These are phyloP conservation scores for Candida wancherniae DNA, from an alignment of 805 yeast genomes.

Conservation along the genomic window DNA sequence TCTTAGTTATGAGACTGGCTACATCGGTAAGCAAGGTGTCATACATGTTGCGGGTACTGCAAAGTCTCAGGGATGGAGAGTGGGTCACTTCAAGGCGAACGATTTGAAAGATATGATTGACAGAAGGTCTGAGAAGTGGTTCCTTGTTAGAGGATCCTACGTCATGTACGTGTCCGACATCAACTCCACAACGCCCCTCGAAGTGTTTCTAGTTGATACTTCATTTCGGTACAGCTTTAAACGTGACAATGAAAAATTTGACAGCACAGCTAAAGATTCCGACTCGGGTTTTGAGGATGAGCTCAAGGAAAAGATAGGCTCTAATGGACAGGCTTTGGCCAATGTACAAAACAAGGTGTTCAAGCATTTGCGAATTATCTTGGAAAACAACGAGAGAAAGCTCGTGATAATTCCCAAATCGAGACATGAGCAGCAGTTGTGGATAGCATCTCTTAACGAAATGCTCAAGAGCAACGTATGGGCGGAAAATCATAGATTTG, in stretches of 20 bases:
- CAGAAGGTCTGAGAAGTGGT: slow-evolving; percentile 92
- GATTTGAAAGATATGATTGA: slow-evolving; percentile 84
- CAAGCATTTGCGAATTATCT: slow-evolving; percentile 46
- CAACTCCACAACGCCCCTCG: slow-evolving; percentile 81
- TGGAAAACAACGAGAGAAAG: slow-evolving; percentile 76
- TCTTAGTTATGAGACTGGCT: slow-evolving; percentile 75
- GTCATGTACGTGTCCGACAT: slow-evolving; percentile 82
- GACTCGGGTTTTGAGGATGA: slow-evolving; percentile 45
- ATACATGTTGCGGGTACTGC: slow-evolving; percentile 78
- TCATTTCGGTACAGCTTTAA: slow-evolving; percentile 56
- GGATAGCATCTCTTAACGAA: slow-evolving; percentile 69
- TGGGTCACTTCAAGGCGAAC: slow-evolving; percentile 75
- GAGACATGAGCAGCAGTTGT: slow-evolving; percentile 55
- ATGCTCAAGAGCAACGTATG: slow-evolving; percentile 70
- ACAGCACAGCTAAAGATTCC: slow-evolving; percentile 26
- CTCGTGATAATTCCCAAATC: slow-evolving; percentile 68
- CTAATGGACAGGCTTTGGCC: slow-evolving; percentile 16
- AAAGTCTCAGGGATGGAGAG: slow-evolving; percentile 91
- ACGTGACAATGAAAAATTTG: slow-evolving; percentile 25
- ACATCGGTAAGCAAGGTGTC: slow-evolving; percentile 85
- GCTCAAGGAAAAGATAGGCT: slow-evolving; percentile 20
- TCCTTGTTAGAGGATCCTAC: slow-evolving; percentile 78
- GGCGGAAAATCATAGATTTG: slow-evolving; percentile 72
- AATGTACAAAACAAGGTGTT: slow-evolving; percentile 43
- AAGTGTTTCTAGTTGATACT: slow-evolving; percentile 84